Evolutionary conservation across 2,329 filamentous ascomycete genomes (phyloP).

Genomic region (Podosphaera aphanis): DNA sequence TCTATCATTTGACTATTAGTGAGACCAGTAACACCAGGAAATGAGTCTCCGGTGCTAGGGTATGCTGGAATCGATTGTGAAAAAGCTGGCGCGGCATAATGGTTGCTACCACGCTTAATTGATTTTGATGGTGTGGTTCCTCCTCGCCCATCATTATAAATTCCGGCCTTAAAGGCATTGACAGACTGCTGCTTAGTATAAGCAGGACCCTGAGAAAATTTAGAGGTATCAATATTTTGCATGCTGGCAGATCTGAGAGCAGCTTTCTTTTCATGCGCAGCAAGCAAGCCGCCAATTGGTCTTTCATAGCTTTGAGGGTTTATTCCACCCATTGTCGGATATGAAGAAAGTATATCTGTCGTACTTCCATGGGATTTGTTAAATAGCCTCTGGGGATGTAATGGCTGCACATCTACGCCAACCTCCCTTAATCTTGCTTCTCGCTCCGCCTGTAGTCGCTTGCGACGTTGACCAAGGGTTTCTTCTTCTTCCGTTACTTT

Average conservation of each 20-base stretch:
- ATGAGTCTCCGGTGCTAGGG: conserved; percentile 11
- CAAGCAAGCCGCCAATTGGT: conserved; percentile 12
- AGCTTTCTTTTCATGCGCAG: conserved; percentile 13
- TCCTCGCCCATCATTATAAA: conserved; percentile 10
- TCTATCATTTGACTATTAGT: not conserved
- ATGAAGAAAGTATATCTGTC: conserved; percentile 24
- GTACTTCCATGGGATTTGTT: conserved; percentile 17
- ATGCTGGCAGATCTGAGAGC: conserved; percentile 8
- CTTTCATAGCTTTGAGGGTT: conserved; percentile 6
- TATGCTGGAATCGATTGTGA: not conserved
- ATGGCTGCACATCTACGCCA: conserved; percentile 9
- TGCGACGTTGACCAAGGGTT: conserved; percentile 54
- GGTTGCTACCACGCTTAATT: conserved; percentile 3
- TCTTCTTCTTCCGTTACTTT: conserved; percentile 38
- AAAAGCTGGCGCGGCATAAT: conserved; percentile 3
- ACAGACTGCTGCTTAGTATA: conserved; percentile 2
- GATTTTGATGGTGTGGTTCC: conserved; percentile 6
- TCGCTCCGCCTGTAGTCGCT: conserved; percentile 44
- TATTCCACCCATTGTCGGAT: conserved; percentile 20
- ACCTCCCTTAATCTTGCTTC: conserved; percentile 38
- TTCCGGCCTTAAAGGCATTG: conserved; percentile 7
- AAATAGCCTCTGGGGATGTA: conserved; percentile 2
- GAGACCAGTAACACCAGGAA: conserved; percentile 1
- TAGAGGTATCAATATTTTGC: conserved; percentile 7
- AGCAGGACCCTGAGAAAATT: not conserved